Conservation (phyloP, 2,329 filamentous ascomycete species). For the Trichoderma sp. region DNA sequence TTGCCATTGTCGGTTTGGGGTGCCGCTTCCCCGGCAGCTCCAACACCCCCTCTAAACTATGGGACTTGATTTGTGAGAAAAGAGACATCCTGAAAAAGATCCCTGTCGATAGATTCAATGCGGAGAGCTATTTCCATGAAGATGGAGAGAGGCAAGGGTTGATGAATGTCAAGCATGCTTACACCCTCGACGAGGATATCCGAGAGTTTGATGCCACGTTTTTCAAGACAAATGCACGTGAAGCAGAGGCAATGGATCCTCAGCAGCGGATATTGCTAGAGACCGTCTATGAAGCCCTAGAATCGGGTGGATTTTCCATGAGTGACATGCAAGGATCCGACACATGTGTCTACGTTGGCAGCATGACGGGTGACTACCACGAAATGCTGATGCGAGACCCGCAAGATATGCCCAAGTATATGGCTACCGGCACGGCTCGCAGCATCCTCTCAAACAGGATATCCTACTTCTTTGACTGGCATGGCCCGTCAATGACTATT, state of each 20-base stretch:
- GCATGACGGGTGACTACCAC: slow-evolving; percentile 25
- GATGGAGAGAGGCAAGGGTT: slow-evolving; percentile 34
- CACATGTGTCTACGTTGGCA: slow-evolving; percentile 30
- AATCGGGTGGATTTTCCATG: slow-evolving; percentile 33
- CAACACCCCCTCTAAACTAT: slow-evolving; percentile 33
- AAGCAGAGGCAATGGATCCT: slow-evolving; percentile 42
- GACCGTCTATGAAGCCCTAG: slow-evolving; percentile 41
- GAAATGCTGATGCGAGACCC: slow-evolving; percentile 19
- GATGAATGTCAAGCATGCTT: slow-evolving; percentile 26
- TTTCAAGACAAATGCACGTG: slow-evolving; percentile 39
- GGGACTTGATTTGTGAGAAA: slow-evolving; percentile 31
- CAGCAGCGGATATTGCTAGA: slow-evolving; percentile 42
- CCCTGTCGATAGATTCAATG: slow-evolving; percentile 26
- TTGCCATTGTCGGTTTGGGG: slow-evolving; percentile 40
- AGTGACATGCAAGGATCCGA: slow-evolving; percentile 24
- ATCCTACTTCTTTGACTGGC: slow-evolving; percentile 26
- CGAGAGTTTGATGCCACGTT: slow-evolving; percentile 36
- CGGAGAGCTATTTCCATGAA: slow-evolving; percentile 24
- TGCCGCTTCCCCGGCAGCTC: slow-evolving; percentile 40
- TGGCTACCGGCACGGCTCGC: slow-evolving; percentile 31
- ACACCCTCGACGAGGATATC: slow-evolving; percentile 40
- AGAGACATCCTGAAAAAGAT: slow-evolving; percentile 34
- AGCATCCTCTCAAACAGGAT: slow-evolving; percentile 32
- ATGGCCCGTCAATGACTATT: slow-evolving; percentile 31
- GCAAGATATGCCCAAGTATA: slow-evolving; percentile 18